Evolutionary conservation across 148 eudicot genomes (phyloP).

Genomic region (Nepenthes gracilis): DNA sequence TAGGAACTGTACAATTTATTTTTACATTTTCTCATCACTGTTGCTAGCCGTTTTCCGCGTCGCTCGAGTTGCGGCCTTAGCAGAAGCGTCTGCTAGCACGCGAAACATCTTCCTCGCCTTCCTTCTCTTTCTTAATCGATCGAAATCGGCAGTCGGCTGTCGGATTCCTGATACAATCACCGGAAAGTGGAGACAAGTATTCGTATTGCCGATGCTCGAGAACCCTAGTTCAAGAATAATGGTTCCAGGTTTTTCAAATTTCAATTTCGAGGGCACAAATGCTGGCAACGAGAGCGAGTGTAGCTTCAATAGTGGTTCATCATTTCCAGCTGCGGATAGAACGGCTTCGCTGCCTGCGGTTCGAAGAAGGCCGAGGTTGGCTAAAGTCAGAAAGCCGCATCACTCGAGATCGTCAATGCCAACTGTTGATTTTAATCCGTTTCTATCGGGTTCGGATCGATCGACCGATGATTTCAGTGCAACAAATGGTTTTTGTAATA

Average conservation of each 20-base stretch:
- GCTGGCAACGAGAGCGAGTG: conserved; percentile 2
- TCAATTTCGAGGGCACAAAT: conserved; percentile 7
- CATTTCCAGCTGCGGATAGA: neutral
- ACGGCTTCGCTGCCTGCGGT: conserved; percentile 1
- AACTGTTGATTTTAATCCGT: conserved; percentile 9
- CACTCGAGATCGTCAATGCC: conserved; percentile 12
- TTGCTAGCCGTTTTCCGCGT: too few relatives aligned
- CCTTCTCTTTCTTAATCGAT: too few relatives aligned
- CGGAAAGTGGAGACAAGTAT: too few relatives aligned
- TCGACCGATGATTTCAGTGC: conserved; percentile 15
- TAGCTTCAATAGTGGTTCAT: conserved; percentile 16
- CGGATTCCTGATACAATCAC: too few relatives aligned
- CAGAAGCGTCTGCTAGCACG: too few relatives aligned
- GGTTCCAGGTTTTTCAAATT: neutral
- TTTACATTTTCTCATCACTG: too few relatives aligned
- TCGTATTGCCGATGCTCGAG: neutral
- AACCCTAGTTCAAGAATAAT: neutral
- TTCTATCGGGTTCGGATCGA: too few relatives aligned
- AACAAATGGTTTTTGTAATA: conserved; percentile 1
- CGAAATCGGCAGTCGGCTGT: too few relatives aligned
- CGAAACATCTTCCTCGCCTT: too few relatives aligned
- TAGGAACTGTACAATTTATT: too few relatives aligned
- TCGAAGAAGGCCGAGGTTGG: conserved; percentile 43
- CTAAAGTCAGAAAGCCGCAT: conserved; percentile 31
- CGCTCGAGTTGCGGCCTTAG: too few relatives aligned